Conservation (phyloP, 2,329 filamentous ascomycete species). For the Colletotrichum sp. region DNA sequence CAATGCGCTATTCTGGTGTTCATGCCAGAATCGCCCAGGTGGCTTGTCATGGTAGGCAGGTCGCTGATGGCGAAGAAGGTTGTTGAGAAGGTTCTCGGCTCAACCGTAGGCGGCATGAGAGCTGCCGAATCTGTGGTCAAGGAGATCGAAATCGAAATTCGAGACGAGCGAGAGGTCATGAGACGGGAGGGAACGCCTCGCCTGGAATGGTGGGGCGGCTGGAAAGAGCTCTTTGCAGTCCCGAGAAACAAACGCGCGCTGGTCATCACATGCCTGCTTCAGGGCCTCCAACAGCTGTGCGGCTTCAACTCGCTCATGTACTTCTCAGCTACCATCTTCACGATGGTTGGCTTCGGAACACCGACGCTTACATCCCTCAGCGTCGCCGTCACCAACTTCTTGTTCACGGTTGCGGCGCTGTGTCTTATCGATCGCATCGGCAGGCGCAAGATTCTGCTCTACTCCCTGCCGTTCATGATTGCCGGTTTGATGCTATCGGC, state of each 20-base stretch:
- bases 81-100: slow-evolving; percentile 68
- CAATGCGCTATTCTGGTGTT: slow-evolving; percentile 72
- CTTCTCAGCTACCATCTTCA: slow-evolving; percentile 84
- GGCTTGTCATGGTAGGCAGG: slow-evolving; percentile 75
- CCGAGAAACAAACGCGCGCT: slow-evolving; percentile 76
- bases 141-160: slow-evolving; percentile 76
- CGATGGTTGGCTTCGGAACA: slow-evolving; percentile 76
- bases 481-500: slow-evolving; percentile 74
- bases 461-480: slow-evolving; percentile 85
- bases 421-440: slow-evolving; percentile 81
- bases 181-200: slow-evolving; percentile 46
- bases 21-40: slow-evolving; percentile 90
- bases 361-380: slow-evolving; percentile 82
- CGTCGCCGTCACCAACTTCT: slow-evolving; percentile 83
- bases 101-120: slow-evolving; percentile 45
- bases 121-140: slow-evolving; percentile 66
- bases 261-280: slow-evolving; percentile 84
- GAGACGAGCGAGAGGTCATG: slow-evolving; percentile 66
- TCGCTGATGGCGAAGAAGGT: slow-evolving; percentile 68
- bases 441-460: slow-evolving; percentile 79
- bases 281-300: slow-evolving; percentile 87
- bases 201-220: slow-evolving; percentile 47
- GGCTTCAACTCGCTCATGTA: slow-evolving; percentile 95
- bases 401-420: slow-evolving; percentile 79
- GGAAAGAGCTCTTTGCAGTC: slow-evolving; percentile 60